Evolutionary conservation across 176 grass and related monocot species (phyloP).

Genomic region (Sorghum bicolor): Sorghum_bicolor_NCBIv3 NC_012874.2:53846001-53846500

Average conservation of each 20-base stretch:
- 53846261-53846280: conserved; percentile 54
- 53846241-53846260: conserved; percentile 41
- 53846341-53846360: conserved; percentile 41
- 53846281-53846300: conserved; percentile 57
- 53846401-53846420: conserved; percentile 61
- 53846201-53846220: conserved; percentile 46
- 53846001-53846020: conserved; percentile 2
- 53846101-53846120: conserved; percentile 57
- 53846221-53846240: conserved; percentile 55
- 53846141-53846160: conserved; percentile 50
- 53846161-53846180: conserved; percentile 59
- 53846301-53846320: conserved; percentile 64
- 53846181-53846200: conserved; percentile 42
- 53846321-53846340: conserved; percentile 46
- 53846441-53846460: conserved; percentile 27
- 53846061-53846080: conserved; percentile 54
- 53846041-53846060: conserved; percentile 47
- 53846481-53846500: conserved; percentile 21
- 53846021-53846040: conserved; percentile 29
- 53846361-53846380: conserved; percentile 39
- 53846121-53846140: conserved; percentile 45
- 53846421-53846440: conserved; percentile 46
- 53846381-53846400: conserved; percentile 17
- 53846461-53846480: conserved; percentile 19
- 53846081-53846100: conserved; percentile 33